Percentiles rank a stretch among this genome's conserved stretches.
Evolutionary conservation across 768 basidiomycete genomes (phyloP).

Genomic region (Lentinula raphanica): DNA sequence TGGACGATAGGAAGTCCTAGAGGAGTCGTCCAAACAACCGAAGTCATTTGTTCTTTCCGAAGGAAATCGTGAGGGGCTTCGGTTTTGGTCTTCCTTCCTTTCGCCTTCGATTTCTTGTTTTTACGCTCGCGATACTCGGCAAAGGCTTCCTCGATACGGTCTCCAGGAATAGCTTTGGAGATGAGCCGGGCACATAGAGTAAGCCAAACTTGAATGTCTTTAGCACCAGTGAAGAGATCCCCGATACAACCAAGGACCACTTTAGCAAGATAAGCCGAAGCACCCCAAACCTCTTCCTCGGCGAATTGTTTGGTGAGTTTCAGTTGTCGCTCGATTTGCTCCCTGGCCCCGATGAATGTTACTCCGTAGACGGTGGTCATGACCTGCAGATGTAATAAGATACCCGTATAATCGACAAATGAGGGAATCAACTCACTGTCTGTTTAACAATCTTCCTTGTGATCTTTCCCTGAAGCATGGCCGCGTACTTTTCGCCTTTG

Average conservation of each 20-base stretch:
- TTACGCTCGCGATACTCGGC: conserved; percentile 17
- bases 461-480: conserved; percentile 68
- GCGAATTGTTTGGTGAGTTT: conserved; percentile 68
- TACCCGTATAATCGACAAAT: background rate
- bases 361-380: conserved; percentile 99
- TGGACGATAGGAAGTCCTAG: conserved; percentile 95
- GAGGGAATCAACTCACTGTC: conserved; percentile 51
- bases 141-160: conserved; percentile 49
- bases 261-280: conserved; percentile 77
- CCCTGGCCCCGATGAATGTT: conserved; percentile 89
- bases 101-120: conserved; percentile 8
- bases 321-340: conserved; percentile 90
- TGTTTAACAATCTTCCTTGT: conserved; percentile 96
- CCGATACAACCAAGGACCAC: conserved; percentile 80
- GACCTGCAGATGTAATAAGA: conserved; percentile 41
- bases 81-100: conserved; percentile 13
- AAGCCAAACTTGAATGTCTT: conserved; percentile 88
- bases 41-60: conserved; percentile 88
- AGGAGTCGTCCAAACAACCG: conserved; percentile 94
- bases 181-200: conserved; percentile 79
- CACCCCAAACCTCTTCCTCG: conserved; percentile 65
- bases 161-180: conserved; percentile 76
- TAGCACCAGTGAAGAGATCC: conserved; percentile 90
- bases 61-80: conserved; percentile 34
- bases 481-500: conserved; percentile 49